Evolutionary conservation across 257 asterid genomes (phyloP).

Genomic region (Solanum etuberosum): DNA sequence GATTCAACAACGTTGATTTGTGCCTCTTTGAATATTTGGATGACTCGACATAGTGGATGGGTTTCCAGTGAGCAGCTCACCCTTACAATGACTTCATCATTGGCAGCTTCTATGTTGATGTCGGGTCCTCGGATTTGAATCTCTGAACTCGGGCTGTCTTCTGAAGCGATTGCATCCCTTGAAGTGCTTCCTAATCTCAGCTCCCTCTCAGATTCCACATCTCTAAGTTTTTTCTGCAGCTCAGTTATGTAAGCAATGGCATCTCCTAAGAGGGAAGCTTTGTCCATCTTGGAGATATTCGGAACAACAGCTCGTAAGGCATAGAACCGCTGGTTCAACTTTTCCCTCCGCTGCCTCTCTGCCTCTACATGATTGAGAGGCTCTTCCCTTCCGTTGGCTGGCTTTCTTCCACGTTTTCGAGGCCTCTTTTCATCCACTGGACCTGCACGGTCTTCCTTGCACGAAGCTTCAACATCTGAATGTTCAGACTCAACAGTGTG

Average conservation of each 20-base stretch:
- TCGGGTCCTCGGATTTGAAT: slow-evolving; percentile 13
- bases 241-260: slow-evolving; percentile 89
- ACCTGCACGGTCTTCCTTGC: slow-evolving; percentile 40
- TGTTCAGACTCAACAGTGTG: slow-evolving; percentile 51
- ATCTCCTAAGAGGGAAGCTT: slow-evolving; percentile 86
- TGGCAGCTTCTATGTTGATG: slow-evolving; percentile 27
- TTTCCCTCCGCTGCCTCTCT: slow-evolving; percentile 82
- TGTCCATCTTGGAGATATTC: slow-evolving; percentile 88
- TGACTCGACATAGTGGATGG: slow-evolving; percentile 61
- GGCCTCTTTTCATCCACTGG: slow-evolving; percentile 54
- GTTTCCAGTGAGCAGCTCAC: slow-evolving; percentile 45
- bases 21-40: slow-evolving; percentile 54
- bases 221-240: slow-evolving; percentile 69
- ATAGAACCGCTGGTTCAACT: slow-evolving; percentile 78
- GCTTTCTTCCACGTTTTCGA: slow-evolving; percentile 82
- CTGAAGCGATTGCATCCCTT: slow-evolving; percentile 27
- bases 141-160: slow-evolving; percentile 19
- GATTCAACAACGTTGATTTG: slow-evolving; percentile 49
- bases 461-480: slow-evolving; percentile 62
- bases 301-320: slow-evolving; percentile 85
- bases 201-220: slow-evolving; percentile 57
- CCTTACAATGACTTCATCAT: slow-evolving; percentile 44
- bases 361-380: slow-evolving; percentile 88
- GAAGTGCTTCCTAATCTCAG: slow-evolving; percentile 20
- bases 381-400: slow-evolving; percentile 83